These are phyloP conservation scores for Crotalaria pallida DNA, from an alignment of 306 rosid species.

Conservation along the genomic window DNA sequence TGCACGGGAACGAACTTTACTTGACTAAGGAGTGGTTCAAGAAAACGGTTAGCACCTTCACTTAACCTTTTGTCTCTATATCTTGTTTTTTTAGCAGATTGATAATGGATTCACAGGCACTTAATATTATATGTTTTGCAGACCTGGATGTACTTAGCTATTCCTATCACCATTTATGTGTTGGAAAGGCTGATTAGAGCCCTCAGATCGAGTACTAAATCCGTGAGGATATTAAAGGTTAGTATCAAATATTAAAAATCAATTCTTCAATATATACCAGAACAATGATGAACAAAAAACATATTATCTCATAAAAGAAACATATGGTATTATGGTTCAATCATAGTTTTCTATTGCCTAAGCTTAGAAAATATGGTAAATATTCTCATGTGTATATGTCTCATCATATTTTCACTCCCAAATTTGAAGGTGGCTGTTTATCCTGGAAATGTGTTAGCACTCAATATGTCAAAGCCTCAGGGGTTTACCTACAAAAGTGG, in stretches of 20 bases:
- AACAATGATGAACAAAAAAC: no score
- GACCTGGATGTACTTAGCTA: conserved; percentile 57
- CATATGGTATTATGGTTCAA: neutral
- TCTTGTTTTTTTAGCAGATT: neutral
- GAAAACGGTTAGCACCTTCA: conserved; percentile 54
- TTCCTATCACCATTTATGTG: conserved; percentile 41
- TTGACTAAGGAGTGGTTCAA: conserved; percentile 49
- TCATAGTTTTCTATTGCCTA: neutral
- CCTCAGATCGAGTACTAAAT: conserved; percentile 42
- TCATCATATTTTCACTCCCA: conserved; percentile 11
- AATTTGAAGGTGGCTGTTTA: conserved; percentile 53
- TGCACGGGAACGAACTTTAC: conserved; percentile 56
- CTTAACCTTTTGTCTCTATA: neutral
- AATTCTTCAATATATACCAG: neutral
- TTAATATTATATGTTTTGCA: conserved; percentile 1
- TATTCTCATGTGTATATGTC: neutral
- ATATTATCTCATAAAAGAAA: neutral
- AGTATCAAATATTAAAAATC: neutral
- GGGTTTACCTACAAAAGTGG: conserved; percentile 59
- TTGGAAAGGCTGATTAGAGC: conserved; percentile 43
- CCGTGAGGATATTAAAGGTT: conserved; percentile 40
- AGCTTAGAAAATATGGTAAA: neutral
- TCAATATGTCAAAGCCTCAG: conserved; percentile 57
- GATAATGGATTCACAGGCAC: neutral
- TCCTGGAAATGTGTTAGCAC: conserved; percentile 57